Base-by-base conservation (phyloP, 805 yeast species). In the Torulaspora maleeae region DNA sequence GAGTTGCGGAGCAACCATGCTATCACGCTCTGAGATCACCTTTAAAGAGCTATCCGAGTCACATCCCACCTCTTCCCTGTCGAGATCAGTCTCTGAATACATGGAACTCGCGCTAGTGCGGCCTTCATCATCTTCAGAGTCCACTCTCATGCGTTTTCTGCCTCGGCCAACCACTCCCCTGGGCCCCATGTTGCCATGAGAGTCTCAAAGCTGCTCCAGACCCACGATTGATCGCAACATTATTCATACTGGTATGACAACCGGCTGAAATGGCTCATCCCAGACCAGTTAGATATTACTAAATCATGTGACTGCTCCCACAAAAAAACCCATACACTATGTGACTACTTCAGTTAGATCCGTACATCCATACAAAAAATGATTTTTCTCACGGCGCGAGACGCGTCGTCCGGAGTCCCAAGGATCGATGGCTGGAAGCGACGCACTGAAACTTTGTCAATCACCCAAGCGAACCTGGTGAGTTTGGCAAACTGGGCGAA, bases 21-120 rank as follows among this genome's bases (percentile, higher is more conserved):
- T 37, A 15, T 36, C 45, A 19, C 48, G 37, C 20, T 48, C 54
- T 16, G 47, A 52, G 5, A 52, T 30, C 6, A 53, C 49, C 41
- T 42, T 43, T 6, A 57, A 25, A 1, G 67, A 64, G 1, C 59
- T 52, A 8, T 49, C 54, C 4, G 51, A 34, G 13, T 45, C 48
- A 25, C 34, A 29, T 3, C 32, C 45, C 25, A 32, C 38, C 9
- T 19, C 32, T 10, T 17, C 41, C 24, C 13, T 32, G 6, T 16
- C 22, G n/a, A 13, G 17, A 13, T 30, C 17, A n/a, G 22, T 24
- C 5, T 39, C 37, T 9, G 43, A 7, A 9, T 28, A 29, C 27
- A 35, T 38, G 7, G 41, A 20, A 33, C 47, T 46, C 36, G 51
- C 42, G 24, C 49, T 36, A 15, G 39, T 44, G 35, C 27, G 35